Evolutionary conservation across 2,329 filamentous ascomycete species (phyloP).

Genomic region (Colletotrichum musicola): DNA sequence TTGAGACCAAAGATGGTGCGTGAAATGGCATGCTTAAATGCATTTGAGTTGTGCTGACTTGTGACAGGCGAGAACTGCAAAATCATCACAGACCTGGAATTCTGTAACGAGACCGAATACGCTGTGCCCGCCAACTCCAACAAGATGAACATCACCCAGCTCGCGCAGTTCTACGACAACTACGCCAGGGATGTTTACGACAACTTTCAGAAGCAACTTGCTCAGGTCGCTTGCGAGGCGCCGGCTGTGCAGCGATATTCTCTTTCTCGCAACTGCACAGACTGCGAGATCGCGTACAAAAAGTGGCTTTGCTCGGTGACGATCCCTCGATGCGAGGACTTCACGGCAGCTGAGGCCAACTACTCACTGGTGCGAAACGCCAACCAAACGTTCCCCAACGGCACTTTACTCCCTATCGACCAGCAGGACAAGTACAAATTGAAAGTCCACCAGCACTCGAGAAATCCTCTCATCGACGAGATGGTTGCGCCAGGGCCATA

Average conservation of each 20-base stretch:
- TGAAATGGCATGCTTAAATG: neutral
- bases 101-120: constrained; percentile 91
- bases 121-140: constrained; percentile 85
- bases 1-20: constrained; percentile 82
- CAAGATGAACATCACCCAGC: constrained; percentile 67
- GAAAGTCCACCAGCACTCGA: constrained; percentile 66
- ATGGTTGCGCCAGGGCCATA: constrained; percentile 86
- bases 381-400: constrained; percentile 77
- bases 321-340: constrained; percentile 93
- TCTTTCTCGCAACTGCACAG: constrained; percentile 78
- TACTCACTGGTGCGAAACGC: constrained; percentile 74
- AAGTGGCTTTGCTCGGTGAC: constrained; percentile 94
- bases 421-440: constrained; percentile 46
- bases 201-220: constrained; percentile 84
- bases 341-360: constrained; percentile 63
- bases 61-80: constrained; percentile 82
- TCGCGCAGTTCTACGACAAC: constrained; percentile 83
- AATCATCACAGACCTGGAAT: constrained; percentile 86
- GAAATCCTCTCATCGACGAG: constrained; percentile 80
- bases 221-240: constrained; percentile 88
- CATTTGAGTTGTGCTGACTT: neutral
- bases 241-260: constrained; percentile 82
- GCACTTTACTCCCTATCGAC: constrained; percentile 62
- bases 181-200: constrained; percentile 77
- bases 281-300: constrained; percentile 88